Evolutionary conservation across 1,284 basidiomycete species (phyloP), one percentile per base, ranked within the genome.

Genomic region (Mycena citricolor): DNA sequence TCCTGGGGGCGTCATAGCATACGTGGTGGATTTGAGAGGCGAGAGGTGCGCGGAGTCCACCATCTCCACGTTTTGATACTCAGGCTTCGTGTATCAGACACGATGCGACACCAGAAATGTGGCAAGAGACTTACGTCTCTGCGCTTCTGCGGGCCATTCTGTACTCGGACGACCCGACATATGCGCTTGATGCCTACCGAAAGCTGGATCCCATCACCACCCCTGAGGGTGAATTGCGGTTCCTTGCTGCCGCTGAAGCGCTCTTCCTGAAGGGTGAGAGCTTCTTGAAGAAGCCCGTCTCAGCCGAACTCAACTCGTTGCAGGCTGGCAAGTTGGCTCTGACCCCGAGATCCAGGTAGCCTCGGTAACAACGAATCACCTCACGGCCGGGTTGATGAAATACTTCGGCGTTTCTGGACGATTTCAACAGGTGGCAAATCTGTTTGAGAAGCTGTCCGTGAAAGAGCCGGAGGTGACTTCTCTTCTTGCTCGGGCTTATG

Each of bases 341-440:
- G 95, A 98, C 56, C 95, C 95, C 0, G 97, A 99, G 66, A 94
- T 98, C 25, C 97, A 99, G 63, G 95, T 99, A 16, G 95, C 95
- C 1, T 97, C 94, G 1, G 79, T 94, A n/a, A 92, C 97, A 5
- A 94, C 91, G 26, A 99, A 99, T 63, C 95, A 99, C 63, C 77
- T 99, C 11, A 95, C 94, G 0, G 87, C 92, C 4, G 95, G 90
- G 1, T 81, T 98, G 57, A 81, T 98, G 74, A 98, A 98, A 64
- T 98, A 98, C 67, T 99, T 99, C 62, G 90, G 94, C 10, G 90
- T 95, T 58, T 85, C 90, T 46, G 92, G 86, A 42, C 76, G 95
- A 39, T 93, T 78, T 56, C 86, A 94, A 44, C 88, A 83, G 37
- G 91, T 90, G 1, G 94, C 94, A 4, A 97, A 97, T 60, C 73